These are phyloP conservation scores for Saraca asoca DNA, from an alignment of 331 rosid species.

Conservation along the genomic window DNA sequence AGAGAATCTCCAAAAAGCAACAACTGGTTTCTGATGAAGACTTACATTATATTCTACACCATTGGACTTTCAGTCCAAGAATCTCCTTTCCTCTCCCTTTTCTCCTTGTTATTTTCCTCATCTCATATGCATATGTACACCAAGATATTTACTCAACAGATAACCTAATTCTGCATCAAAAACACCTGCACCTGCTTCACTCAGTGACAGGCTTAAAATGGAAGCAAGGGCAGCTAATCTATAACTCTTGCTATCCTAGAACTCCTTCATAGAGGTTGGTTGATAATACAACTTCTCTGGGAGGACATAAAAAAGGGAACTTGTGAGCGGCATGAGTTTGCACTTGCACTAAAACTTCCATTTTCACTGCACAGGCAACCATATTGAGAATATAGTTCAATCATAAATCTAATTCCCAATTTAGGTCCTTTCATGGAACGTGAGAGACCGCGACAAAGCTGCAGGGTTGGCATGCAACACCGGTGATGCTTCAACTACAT, in stretches of 20 bases:
- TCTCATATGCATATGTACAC: conserved; percentile 47
- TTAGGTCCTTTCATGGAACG: conserved; percentile 63
- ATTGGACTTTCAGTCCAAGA: conserved; percentile 38
- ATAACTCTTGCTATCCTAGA: conserved; percentile 36
- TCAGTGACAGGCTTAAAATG: conserved; percentile 32
- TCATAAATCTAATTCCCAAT: conserved; percentile 21
- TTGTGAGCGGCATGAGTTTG: conserved; percentile 38
- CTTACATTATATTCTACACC: conserved; percentile 30
- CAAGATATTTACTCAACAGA: conserved; percentile 38
- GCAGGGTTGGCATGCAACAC: conserved; percentile 73
- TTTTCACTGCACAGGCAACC: conserved; percentile 25
- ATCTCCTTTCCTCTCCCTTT: conserved; percentile 37
- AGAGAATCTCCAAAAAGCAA: conserved; percentile 34
- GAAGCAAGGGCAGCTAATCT: conserved; percentile 34
- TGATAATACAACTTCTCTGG: conserved; percentile 25
- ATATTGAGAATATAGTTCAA: conserved; percentile 7
- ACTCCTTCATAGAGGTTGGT: conserved; percentile 40
- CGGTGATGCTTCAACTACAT: conserved; percentile 42
- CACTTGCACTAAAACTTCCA: conserved; percentile 15
- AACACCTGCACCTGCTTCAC: conserved; percentile 36
- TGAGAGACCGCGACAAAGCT: conserved; percentile 64
- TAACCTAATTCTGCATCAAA: conserved; percentile 45
- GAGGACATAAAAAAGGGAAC: conserved; percentile 14
- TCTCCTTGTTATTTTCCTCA: conserved; percentile 37
- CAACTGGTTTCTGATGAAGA: conserved; percentile 31